Base-by-base conservation (phyloP, 169 alveolate genomes). In the Eimeria acervulina region DNA sequence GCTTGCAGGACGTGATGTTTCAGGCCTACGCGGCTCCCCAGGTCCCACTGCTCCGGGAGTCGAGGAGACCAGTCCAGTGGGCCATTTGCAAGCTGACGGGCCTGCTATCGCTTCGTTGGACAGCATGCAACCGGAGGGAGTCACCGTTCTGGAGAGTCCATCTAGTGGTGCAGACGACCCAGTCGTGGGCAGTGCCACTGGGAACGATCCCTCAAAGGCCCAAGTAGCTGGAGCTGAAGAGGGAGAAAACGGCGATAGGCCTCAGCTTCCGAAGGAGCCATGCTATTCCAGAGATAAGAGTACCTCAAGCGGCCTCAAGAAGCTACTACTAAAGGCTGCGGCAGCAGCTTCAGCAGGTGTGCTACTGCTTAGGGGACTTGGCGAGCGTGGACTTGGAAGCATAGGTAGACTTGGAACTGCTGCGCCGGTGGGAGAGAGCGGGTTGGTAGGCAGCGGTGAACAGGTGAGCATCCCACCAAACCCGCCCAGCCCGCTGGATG, bases 1-100 rank as follows among this genome's bases (percentile, higher is more conserved):
- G 5, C 13, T 68, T 31, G 26, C 31, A 68, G 13, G 26, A 2
- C 78, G 78, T 1, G 44, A 23, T 15, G 6, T 44, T 4, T 42
- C 78, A 68, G 28, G 44, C 78, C 78, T 68, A 31, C 44, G 78
- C 12, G 78, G 78, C 59, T 17, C 59, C 7, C 2, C 59, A 1
- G 44, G n/a, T 68, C 19, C 40, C 0, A 31, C 26, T 13, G 23
- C 6, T 21, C 26, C 40, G 23, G 78, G 31, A 12, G 78, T n/a
- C 10, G 78, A 68, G 44, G 78, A 31, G 40, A 68, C 78, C 78
- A 31, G 78, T n/a, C 78, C 78, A 68, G 44, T 68, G 78, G 78
- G 2, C 72, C 72, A 61, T 6, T 31, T 36, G 4, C 72, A 26
- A 26, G 10, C 26, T 1, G 19, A 61, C 7, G 66, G n/a, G 15